These are phyloP conservation scores for Hypoxylon sp. DNA, from an alignment of 2,329 filamentous ascomycete genomes.

Conservation along the genomic window DNA sequence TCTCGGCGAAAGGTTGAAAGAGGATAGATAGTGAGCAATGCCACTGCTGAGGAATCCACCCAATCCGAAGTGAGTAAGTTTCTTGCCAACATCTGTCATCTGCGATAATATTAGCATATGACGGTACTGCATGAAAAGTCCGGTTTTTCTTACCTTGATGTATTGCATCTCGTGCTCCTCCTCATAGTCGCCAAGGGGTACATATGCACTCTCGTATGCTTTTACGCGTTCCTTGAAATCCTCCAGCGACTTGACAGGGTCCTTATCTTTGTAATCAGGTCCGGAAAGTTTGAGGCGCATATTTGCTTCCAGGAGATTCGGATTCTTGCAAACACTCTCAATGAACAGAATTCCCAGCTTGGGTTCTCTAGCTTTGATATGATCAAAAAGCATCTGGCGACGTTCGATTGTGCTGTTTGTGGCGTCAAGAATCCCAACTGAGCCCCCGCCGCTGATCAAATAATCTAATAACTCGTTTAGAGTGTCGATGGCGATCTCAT, in stretches of 20 bases:
- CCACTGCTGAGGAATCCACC: conserved; percentile 93
- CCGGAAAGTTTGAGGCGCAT: conserved; percentile 97
- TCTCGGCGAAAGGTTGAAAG: conserved; percentile 94
- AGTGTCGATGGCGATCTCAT: conserved; percentile 93
- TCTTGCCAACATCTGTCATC: conserved; percentile 97
- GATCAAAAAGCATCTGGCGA: conserved; percentile 85
- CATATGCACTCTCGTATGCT: conserved; percentile 95
- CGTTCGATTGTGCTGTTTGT: conserved; percentile 96
- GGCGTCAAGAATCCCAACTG: conserved; percentile 95
- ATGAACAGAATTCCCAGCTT: conserved; percentile 94
- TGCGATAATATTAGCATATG: conserved; percentile 57
- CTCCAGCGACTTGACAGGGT: conserved; percentile 84
- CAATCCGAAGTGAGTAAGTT: conserved; percentile 91
- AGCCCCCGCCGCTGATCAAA: conserved; percentile 83
- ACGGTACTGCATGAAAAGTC: neutral
- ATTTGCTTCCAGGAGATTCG: conserved; percentile 89
- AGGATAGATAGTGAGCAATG: conserved; percentile 94
- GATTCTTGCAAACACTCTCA: conserved; percentile 92
- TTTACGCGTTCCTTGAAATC: conserved; percentile 95
- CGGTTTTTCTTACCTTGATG: conserved; percentile 74
- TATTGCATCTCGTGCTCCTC: conserved; percentile 93
- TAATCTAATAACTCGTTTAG: conserved; percentile 94
- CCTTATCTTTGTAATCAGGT: conserved; percentile 95
- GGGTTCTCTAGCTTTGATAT: conserved; percentile 85
- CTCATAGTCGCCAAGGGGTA: conserved; percentile 90